Conservation (phyloP, 2,329 filamentous ascomycete species). For the Sclerotinia glacialis region DNA sequence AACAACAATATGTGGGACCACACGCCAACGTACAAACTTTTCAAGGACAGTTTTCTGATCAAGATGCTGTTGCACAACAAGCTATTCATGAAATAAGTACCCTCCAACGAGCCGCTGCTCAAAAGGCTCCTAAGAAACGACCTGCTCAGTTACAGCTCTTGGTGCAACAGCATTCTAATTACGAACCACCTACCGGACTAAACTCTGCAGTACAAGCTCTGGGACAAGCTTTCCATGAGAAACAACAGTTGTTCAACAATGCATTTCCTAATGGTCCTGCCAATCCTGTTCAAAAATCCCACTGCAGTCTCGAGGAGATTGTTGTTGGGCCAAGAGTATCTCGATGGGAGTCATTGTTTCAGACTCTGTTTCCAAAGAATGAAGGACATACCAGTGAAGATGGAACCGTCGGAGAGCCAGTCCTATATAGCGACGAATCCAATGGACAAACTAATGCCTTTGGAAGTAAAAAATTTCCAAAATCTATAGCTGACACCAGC, state of each 20-base stretch:
- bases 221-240: background rate
- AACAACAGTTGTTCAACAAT: background rate
- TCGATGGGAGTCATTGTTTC: background rate
- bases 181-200: no score
- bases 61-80: no score
- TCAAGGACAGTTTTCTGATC: no score
- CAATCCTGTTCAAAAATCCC: background rate
- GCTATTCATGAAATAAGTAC: no score
- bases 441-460: background rate
- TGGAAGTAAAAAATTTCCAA: rapidly evolving
- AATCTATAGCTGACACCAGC: background rate
- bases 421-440: background rate
- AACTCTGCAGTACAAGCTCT: no score
- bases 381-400: background rate
- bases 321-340: background rate
- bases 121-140: no score
- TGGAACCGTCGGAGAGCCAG: no score
- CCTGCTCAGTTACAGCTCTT: no score
- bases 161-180: no score
- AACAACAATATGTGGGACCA: background rate
- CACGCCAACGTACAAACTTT: no score
- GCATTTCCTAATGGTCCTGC: background rate
- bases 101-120: no score
- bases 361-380: background rate
- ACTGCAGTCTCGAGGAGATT: background rate